Evolutionary conservation across 2,329 filamentous ascomycete genomes (phyloP).

Genomic region (Plectosphaerella sp.): DNA sequence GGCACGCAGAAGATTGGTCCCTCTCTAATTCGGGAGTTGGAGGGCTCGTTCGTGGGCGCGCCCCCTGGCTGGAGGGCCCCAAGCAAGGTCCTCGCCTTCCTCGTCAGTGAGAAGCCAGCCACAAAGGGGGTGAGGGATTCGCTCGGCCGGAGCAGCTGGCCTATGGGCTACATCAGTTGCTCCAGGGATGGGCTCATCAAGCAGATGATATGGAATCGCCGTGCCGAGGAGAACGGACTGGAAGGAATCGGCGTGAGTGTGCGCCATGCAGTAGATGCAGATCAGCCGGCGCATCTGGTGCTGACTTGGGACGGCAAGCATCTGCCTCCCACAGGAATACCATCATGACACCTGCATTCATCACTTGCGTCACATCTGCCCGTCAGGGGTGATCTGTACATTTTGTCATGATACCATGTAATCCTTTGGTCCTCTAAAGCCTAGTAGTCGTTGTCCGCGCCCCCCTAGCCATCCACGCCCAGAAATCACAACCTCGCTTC

Average conservation of each 20-base stretch:
- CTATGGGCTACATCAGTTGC: conserved; percentile 68
- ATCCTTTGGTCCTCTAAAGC: background rate
- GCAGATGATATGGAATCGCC: conserved; percentile 71
- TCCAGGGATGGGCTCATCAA: conserved; percentile 50
- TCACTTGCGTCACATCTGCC: too few relatives aligned
- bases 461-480: background rate
- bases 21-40: conserved; percentile 65
- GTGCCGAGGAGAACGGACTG: conserved; percentile 58
- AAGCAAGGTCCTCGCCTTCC: conserved; percentile 59
- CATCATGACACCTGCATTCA: background rate
- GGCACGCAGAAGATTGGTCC: conserved; percentile 49
- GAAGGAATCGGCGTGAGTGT: conserved; percentile 52
- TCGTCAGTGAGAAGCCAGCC: conserved; percentile 65
- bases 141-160: conserved; percentile 60
- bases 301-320: conserved; percentile 47
- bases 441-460: background rate
- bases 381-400: too few relatives aligned
- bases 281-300: conserved; percentile 35
- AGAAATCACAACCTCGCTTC: background rate
- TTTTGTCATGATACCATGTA: background rate
- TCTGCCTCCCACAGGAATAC: conserved; percentile 17
- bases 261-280: conserved; percentile 28
- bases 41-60: conserved; percentile 71
- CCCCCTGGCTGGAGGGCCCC: conserved; percentile 67
- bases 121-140: conserved; percentile 77